phyloP scores from a whole-genome alignment of 176 grass and related monocot species.

The Paspalum notatum region DNA sequence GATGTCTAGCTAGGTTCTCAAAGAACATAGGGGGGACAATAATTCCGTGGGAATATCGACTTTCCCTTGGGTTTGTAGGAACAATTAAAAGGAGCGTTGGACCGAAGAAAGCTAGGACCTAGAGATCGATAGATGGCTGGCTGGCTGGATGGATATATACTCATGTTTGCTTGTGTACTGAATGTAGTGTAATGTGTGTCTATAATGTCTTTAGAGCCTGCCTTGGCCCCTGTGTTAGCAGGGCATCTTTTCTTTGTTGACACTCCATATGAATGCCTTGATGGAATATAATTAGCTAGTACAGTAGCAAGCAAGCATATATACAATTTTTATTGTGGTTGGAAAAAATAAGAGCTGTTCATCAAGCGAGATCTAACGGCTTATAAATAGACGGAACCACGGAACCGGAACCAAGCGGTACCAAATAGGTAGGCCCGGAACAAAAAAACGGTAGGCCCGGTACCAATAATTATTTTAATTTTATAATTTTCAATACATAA shows the following conservation, averaged over 20 bases:
- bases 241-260: constrained; percentile 41
- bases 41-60: constrained; percentile 38
- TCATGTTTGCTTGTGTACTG: constrained; percentile 23
- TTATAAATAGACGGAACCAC: too few species aligned
- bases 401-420: too few species aligned
- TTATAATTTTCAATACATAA: too few species aligned
- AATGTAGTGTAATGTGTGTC: constrained; percentile 30
- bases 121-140: neutral
- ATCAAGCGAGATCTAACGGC: too few species aligned
- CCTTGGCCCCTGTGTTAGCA: constrained; percentile 32
- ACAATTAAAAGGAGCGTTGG: constrained; percentile 47
- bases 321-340: too few species aligned
- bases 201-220: constrained; percentile 25
- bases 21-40: constrained; percentile 40
- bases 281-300: constrained; percentile 20
- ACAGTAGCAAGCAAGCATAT: neutral
- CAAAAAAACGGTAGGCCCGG: too few species aligned
- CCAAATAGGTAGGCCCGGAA: too few species aligned
- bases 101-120: constrained; percentile 32
- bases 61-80: constrained; percentile 41
- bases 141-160: constrained; percentile 19
- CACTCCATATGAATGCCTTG: constrained; percentile 21
- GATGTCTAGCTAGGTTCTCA: constrained; percentile 29
- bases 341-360: too few species aligned
- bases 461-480: too few species aligned